Evolutionary conservation across 371 early-diverging fungal genomes (phyloP).

Genomic region (Fennellomyces sp.): DNA sequence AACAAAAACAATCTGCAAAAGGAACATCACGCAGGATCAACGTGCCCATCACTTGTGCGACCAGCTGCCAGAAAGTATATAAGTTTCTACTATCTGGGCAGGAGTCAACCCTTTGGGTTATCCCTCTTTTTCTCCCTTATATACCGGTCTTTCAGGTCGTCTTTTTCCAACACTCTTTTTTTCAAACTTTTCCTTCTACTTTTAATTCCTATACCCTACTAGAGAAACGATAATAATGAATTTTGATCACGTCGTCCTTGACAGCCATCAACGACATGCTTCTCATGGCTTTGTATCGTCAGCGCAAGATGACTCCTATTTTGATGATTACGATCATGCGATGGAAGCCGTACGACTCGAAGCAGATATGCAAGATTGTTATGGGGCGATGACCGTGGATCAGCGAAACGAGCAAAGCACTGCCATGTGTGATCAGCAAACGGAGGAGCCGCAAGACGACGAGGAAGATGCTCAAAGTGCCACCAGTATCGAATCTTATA

Average conservation of each 20-base stretch:
- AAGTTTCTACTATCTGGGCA: background rate
- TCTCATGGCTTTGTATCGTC: too few relatives aligned
- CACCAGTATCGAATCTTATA: constrained; percentile 15
- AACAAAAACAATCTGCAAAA: background rate
- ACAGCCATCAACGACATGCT: background rate
- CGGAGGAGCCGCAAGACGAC: constrained; percentile 3
- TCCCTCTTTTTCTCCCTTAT: background rate
- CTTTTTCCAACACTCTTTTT: background rate
- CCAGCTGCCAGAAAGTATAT: background rate
- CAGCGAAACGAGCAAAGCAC: background rate
- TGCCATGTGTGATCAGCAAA: background rate
- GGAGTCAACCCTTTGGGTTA: background rate
- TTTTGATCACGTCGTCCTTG: background rate
- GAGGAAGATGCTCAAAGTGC: constrained; percentile 15
- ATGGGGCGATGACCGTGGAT: too few relatives aligned
- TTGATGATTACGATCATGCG: constrained; percentile 35
- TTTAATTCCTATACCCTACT: too few relatives aligned
- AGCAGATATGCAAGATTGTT: constrained; percentile 19
- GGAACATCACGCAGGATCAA: background rate
- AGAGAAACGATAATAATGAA: background rate
- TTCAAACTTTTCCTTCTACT: too few relatives aligned
- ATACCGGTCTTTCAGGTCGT: background rate
- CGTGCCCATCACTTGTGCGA: background rate
- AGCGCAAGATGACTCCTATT: constrained; percentile 30
- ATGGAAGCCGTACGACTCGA: constrained; percentile 25